Conservation (phyloP, 1,284 basidiomycete genomes). For the Volvariella volvacea region DNA sequence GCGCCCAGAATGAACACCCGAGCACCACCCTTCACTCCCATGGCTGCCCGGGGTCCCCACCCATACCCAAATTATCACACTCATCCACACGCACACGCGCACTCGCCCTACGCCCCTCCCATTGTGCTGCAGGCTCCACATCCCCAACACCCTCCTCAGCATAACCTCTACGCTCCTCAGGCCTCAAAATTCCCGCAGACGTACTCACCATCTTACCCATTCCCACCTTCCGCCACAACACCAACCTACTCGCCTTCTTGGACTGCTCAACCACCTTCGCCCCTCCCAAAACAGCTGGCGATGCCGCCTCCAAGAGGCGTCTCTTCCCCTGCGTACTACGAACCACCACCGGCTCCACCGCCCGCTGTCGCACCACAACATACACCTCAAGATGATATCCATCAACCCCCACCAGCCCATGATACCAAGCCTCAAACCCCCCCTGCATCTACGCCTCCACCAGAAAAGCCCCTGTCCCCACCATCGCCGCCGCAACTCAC, state of each 20-base stretch:
- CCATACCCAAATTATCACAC: slow-evolving; percentile 11
- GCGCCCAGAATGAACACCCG: slow-evolving; percentile 17
- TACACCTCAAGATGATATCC: slow-evolving; percentile 7
- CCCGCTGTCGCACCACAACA: slow-evolving; percentile 6
- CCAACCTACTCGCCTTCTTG: slow-evolving; percentile 28
- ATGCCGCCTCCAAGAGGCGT: slow-evolving; percentile 23
- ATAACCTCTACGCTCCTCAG: slow-evolving; percentile 15
- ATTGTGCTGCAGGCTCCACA: slow-evolving; percentile 9
- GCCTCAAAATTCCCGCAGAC: slow-evolving; percentile 16
- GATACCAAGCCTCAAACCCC: slow-evolving; percentile 7
- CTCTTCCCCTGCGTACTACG: slow-evolving; percentile 14
- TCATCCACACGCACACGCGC: slow-evolving; percentile 12
- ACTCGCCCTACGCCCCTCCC: slow-evolving; percentile 10
- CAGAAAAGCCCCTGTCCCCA: slow-evolving; percentile 2
- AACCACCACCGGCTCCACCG: slow-evolving; percentile 13
- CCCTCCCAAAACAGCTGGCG: slow-evolving; percentile 31
- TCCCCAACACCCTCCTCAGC: slow-evolving; percentile 13
- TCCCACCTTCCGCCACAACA: slow-evolving; percentile 19
- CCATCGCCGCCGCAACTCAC: slow-evolving; percentile 7
- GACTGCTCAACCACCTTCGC: slow-evolving; percentile 23
- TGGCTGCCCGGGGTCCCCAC: slow-evolving; percentile 10
- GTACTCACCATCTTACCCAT: slow-evolving; percentile 17
- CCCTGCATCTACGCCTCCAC: slow-evolving; percentile 9
- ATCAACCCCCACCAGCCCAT: slow-evolving; percentile 5
- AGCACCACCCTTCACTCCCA: slow-evolving; percentile 11